Conservation (phyloP, 257 asterid species). For the Buddleja alternifolia region DNA sequence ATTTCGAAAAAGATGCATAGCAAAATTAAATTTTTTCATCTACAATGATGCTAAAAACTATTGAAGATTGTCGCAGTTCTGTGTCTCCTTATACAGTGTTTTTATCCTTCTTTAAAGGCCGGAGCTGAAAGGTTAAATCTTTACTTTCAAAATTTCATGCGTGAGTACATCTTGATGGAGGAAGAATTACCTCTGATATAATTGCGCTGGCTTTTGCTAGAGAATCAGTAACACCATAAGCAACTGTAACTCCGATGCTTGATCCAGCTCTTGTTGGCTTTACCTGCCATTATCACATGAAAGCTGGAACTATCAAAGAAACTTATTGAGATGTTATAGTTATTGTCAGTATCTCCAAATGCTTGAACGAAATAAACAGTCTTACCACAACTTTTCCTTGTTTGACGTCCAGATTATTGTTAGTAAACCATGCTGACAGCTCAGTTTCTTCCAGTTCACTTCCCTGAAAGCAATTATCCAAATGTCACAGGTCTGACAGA, state of each 20-base stretch:
- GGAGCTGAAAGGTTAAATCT: no score
- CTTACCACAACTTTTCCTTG: constrained; percentile 91
- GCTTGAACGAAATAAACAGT: constrained; percentile 30
- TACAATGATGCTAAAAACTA: neutral
- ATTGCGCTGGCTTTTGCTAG: constrained; percentile 66
- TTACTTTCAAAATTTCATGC: no score
- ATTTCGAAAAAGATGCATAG: neutral
- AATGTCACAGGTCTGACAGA: constrained; percentile 21
- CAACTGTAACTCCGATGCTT: constrained; percentile 90
- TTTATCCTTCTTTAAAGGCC: no score
- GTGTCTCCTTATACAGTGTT: neutral
- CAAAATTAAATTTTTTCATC: neutral
- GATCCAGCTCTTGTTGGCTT: constrained; percentile 94
- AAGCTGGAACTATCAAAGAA: constrained; percentile 27
- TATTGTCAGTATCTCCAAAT: constrained; percentile 22
- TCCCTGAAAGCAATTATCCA: constrained; percentile 50
- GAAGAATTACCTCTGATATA: constrained; percentile 68
- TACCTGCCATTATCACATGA: constrained; percentile 58
- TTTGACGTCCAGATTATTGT: constrained; percentile 52
- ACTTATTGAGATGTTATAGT: constrained; percentile 6
- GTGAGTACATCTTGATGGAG: no score
- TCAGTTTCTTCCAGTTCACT: constrained; percentile 53
- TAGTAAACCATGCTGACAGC: constrained; percentile 60
- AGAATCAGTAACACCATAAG: constrained; percentile 84
- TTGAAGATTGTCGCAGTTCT: neutral